Conservation (phyloP, 495 filamentous ascomycete species). For the Lasiosphaeriaceae sp. region DNA sequence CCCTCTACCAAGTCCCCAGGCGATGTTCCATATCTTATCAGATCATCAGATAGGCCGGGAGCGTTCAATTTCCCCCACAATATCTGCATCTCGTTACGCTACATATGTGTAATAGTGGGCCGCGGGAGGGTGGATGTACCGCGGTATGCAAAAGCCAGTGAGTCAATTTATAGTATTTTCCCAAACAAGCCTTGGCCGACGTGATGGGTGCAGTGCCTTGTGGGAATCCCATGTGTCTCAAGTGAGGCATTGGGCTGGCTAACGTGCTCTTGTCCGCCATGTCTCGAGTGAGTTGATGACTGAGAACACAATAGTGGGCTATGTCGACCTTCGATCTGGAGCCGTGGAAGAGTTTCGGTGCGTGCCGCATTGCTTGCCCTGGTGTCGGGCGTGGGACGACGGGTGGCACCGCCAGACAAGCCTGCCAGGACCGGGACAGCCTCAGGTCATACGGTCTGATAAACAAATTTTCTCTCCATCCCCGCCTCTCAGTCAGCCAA, state of each 20-base stretch:
- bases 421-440: not conserved
- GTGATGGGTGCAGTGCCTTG: too few species aligned
- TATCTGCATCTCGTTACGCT: constrained; percentile 1
- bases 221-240: too few species aligned
- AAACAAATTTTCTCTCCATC: constrained; percentile 18
- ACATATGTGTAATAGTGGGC: not conserved
- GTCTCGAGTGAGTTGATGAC: too few species aligned
- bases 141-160: not conserved
- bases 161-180: too few species aligned
- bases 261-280: too few species aligned
- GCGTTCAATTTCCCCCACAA: constrained; percentile 14
- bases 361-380: too few species aligned
- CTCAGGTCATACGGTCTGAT: constrained; percentile 30
- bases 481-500: not conserved
- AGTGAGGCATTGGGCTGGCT: too few species aligned
- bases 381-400: not conserved
- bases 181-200: too few species aligned
- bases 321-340: too few species aligned
- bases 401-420: not conserved
- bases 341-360: too few species aligned
- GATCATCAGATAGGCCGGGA: constrained; percentile 42
- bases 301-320: too few species aligned
- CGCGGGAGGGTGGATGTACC: not conserved
- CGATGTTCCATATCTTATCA: constrained; percentile 46
- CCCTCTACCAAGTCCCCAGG: constrained; percentile 19